These are phyloP conservation scores for Alternaria gaisen DNA, from an alignment of 2,329 filamentous ascomycete species.

Conservation along the genomic window DNA sequence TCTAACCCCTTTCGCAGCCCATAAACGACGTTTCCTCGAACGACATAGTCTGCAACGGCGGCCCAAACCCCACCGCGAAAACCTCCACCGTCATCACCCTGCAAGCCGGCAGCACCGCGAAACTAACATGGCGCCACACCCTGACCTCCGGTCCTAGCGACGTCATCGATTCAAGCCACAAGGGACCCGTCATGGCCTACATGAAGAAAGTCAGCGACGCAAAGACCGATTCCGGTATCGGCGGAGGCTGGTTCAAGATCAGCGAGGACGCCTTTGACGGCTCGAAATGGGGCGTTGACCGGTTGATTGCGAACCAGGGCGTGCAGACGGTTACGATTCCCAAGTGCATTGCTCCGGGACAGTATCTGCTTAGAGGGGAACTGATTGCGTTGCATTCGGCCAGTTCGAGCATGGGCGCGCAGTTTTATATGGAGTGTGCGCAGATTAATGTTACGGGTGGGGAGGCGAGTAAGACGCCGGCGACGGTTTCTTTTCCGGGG, in stretches of 20 bases:
- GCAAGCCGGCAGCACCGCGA: conserved; percentile 59
- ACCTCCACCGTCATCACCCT: conserved; percentile 51
- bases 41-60: conserved; percentile 67
- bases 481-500: conserved; percentile 43
- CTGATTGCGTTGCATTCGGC: conserved; percentile 55
- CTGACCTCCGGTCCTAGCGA: conserved; percentile 58
- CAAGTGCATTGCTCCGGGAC: conserved; percentile 47
- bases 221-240: conserved; percentile 40
- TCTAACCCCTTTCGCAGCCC: conserved; percentile 44
- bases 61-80: conserved; percentile 58
- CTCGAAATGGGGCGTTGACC: conserved; percentile 47
- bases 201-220: conserved; percentile 65
- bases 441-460: conserved; percentile 46
- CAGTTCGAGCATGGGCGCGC: conserved; percentile 46
- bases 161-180: conserved; percentile 66
- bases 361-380: conserved; percentile 56
- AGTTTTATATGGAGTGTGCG: conserved; percentile 55
- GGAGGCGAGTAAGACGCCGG: conserved; percentile 35
- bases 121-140: conserved; percentile 67
- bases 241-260: conserved; percentile 34
- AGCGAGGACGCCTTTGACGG: conserved; percentile 49
- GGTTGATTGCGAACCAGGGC: conserved; percentile 52
- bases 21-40: conserved; percentile 64
- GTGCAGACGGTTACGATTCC: conserved; percentile 54
- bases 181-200: conserved; percentile 66